Percentiles rank a stretch among this genome's conserved stretches.
phyloP scores from a whole-genome alignment of 257 asterid genomes.

The Jacaranda mimosifolia region DNA sequence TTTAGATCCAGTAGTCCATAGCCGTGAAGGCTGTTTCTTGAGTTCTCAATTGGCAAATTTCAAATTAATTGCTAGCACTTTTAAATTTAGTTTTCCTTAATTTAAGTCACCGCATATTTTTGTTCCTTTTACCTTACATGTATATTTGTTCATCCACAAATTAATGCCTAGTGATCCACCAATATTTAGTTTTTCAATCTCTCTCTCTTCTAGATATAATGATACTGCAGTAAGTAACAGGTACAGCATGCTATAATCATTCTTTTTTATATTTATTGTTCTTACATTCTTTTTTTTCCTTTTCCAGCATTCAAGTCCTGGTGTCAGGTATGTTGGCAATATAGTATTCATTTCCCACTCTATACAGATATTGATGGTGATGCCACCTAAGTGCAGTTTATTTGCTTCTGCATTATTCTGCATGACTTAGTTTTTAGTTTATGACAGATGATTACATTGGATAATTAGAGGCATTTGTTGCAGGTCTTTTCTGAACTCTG shows the following conservation, averaged over 20 bases:
- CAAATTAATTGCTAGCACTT: too few relatives aligned
- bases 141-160: too few relatives aligned
- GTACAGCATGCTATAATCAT: constrained; percentile 1
- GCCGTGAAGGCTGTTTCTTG: neutral
- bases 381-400: constrained; percentile 74
- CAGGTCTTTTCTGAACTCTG: constrained; percentile 97
- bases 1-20: too few relatives aligned
- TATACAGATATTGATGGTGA: constrained; percentile 75
- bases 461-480: constrained; percentile 44
- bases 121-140: too few relatives aligned
- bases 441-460: constrained; percentile 19
- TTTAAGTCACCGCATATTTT: too few relatives aligned
- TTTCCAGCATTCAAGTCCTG: constrained; percentile 93
- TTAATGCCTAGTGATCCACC: too few relatives aligned
- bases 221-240: neutral
- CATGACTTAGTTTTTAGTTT: too few relatives aligned
- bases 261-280: constrained; percentile 22
- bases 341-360: constrained; percentile 73
- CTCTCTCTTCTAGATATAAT: too few relatives aligned
- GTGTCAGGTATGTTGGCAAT: constrained; percentile 97
- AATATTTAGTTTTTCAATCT: too few relatives aligned
- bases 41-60: too few relatives aligned
- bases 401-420: constrained; percentile 32
- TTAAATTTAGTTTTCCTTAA: too few relatives aligned
- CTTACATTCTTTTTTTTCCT: too few relatives aligned